These are phyloP conservation scores for Termitomyces sp. DNA, from an alignment of 768 basidiomycete species.

Conservation along the genomic window DNA sequence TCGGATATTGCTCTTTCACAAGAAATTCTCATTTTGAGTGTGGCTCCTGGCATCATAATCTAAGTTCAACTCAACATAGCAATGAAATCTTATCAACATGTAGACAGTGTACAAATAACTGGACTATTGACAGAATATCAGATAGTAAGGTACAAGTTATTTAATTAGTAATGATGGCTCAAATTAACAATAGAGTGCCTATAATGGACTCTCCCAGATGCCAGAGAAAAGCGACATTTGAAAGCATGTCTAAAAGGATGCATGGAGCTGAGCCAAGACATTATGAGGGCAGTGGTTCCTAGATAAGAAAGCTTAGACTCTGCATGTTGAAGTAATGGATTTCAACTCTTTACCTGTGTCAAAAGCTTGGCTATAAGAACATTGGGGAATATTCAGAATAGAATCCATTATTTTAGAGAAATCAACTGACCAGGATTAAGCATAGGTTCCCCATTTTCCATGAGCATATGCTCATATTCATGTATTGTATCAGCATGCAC, in stretches of 20 bases:
- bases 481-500: conserved; percentile 18
- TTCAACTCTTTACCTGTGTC: conserved; percentile 48
- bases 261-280: neutral
- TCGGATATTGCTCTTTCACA: too few species aligned
- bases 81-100: too few species aligned
- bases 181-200: conserved; percentile 3
- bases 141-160: conserved; percentile 17
- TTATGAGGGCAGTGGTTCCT: conserved; percentile 64
- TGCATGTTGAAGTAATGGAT: neutral
- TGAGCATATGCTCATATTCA: conserved; percentile 50
- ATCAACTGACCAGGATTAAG: conserved; percentile 59
- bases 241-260: conserved; percentile 7
- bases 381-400: conserved; percentile 5
- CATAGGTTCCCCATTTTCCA: conserved; percentile 67
- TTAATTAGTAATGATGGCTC: conserved; percentile 12
- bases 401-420: neutral
- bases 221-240: conserved; percentile 7
- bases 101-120: too few species aligned
- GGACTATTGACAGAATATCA: neutral
- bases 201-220: conserved; percentile 4
- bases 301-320: conserved; percentile 16
- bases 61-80: too few species aligned
- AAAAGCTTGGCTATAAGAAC: conserved; percentile 52
- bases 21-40: too few species aligned
- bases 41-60: too few species aligned